phyloP scores from a whole-genome alignment of 2,329 filamentous ascomycete species.

The Decorospora gaudefroyi region DNA sequence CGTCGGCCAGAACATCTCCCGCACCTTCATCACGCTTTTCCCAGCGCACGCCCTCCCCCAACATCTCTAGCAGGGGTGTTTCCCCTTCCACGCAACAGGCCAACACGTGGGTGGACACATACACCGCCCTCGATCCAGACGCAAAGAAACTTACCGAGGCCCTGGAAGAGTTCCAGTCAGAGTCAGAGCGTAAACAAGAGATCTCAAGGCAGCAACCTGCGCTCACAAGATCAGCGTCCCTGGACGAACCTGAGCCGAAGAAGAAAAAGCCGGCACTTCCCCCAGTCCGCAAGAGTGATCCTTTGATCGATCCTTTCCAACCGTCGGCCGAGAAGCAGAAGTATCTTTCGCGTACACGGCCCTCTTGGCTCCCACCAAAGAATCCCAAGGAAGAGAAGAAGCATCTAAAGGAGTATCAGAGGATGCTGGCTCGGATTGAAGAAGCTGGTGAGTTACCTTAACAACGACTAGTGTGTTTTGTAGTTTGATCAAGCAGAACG shows the following conservation, averaged over 20 bases:
- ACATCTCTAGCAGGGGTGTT: constrained; percentile 24
- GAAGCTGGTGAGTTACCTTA: constrained; percentile 56
- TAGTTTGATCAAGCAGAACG: background rate
- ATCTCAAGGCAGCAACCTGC: constrained; percentile 56
- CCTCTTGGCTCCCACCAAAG: constrained; percentile 84
- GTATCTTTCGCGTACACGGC: constrained; percentile 74
- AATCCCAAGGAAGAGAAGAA: constrained; percentile 87
- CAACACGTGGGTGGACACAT: constrained; percentile 74
- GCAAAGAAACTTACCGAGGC: constrained; percentile 76
- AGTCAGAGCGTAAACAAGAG: constrained; percentile 59
- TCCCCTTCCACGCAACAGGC: constrained; percentile 54
- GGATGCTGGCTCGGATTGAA: constrained; percentile 71
- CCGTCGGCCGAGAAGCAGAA: constrained; percentile 87
- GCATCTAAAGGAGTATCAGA: constrained; percentile 83
- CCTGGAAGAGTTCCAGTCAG: constrained; percentile 76
- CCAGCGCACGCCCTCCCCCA: constrained; percentile 28
- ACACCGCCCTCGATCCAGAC: constrained; percentile 71
- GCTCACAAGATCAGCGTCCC: constrained; percentile 39
- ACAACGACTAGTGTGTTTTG: background rate
- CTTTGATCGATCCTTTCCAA: constrained; percentile 82
- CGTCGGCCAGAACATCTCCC: constrained; percentile 35
- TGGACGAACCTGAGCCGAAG: constrained; percentile 47
- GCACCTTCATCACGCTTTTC: constrained; percentile 28
- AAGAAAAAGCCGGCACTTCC: constrained; percentile 60
- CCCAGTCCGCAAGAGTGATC: constrained; percentile 71